A percentile compares a stretch with the other conserved stretches of the same genome.
phyloP scores from a whole-genome alignment of 2,329 filamentous ascomycete genomes.

The Chrysosphaeria jannelii region DNA sequence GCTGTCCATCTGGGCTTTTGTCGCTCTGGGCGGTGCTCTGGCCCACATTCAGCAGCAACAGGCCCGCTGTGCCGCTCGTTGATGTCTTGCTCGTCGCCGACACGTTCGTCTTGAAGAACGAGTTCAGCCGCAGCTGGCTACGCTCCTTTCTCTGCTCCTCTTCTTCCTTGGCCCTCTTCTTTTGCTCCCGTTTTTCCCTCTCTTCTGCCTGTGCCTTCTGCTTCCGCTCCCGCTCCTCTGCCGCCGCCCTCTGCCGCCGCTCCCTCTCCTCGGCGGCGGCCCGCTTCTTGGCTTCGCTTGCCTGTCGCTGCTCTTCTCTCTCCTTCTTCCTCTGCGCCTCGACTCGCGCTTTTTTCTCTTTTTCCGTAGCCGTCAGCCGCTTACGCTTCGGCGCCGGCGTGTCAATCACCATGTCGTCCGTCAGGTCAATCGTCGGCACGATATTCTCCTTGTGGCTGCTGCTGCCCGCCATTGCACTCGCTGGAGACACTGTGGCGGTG shows the following conservation, averaged over 20 bases:
- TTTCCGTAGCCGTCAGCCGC: slow-evolving; percentile 13
- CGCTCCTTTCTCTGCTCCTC: slow-evolving; percentile 17
- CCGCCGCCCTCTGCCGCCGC: too few relatives aligned
- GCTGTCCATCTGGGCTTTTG: too few relatives aligned
- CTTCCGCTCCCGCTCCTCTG: too few relatives aligned
- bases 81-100: background rate
- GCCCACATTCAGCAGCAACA: too few relatives aligned
- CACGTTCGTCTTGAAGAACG: slow-evolving; percentile 13
- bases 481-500: too few relatives aligned
- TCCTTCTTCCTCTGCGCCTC: slow-evolving; percentile 5
- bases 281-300: slow-evolving; percentile 11
- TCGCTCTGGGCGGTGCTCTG: background rate
- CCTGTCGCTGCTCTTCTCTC: slow-evolving; percentile 10
- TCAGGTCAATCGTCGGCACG: too few relatives aligned
- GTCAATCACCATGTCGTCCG: too few relatives aligned
- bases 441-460: too few relatives aligned
- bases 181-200: slow-evolving; percentile 14
- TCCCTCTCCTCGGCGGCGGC: slow-evolving; percentile 8
- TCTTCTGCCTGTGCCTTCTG: slow-evolving; percentile 14
- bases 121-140: slow-evolving; percentile 15
- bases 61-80: background rate
- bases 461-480: too few relatives aligned
- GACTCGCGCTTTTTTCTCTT: slow-evolving; percentile 9
- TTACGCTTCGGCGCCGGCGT: slow-evolving; percentile 13
- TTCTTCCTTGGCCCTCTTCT: slow-evolving; percentile 20